Conservation (phyloP, 1,139 yeast genomes). For the Komagataea norvegica region DNA sequence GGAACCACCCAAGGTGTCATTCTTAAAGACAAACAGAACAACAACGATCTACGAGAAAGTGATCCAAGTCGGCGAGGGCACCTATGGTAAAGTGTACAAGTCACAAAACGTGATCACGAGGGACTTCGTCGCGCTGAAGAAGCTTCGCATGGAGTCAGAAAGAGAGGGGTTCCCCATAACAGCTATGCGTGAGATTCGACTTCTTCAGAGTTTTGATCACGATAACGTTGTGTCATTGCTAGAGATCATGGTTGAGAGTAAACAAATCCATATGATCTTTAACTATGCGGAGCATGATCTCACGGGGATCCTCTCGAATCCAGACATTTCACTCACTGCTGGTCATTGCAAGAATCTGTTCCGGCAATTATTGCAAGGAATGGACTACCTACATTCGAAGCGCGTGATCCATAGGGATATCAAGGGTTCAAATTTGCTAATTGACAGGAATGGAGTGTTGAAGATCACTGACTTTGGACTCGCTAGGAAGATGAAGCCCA, state of each 20-base stretch:
- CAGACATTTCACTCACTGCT: slow-evolving; percentile 55
- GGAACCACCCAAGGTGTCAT: slow-evolving; percentile 14
- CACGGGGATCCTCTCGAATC: slow-evolving; percentile 80
- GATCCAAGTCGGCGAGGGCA: slow-evolving; percentile 70
- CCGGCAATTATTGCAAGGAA: slow-evolving; percentile 72
- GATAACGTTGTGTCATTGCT: slow-evolving; percentile 71
- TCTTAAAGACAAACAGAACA: slow-evolving; percentile 20
- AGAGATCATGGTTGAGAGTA: slow-evolving; percentile 87
- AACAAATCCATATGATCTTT: slow-evolving; percentile 81
- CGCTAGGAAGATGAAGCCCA: slow-evolving; percentile 71
- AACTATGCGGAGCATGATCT: slow-evolving; percentile 93
- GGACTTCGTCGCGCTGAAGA: slow-evolving; percentile 76
- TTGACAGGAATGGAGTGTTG: slow-evolving; percentile 65
- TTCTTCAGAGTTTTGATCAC: slow-evolving; percentile 84
- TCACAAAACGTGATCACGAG: slow-evolving; percentile 67
- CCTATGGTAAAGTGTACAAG: slow-evolving; percentile 74
- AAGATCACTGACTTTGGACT: slow-evolving; percentile 94
- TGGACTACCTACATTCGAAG: slow-evolving; percentile 73
- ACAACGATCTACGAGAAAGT: slow-evolving; percentile 32
- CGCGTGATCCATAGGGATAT: slow-evolving; percentile 89
- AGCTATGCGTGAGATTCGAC: slow-evolving; percentile 84
- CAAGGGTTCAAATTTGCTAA: slow-evolving; percentile 85
- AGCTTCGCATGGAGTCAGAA: slow-evolving; percentile 78
- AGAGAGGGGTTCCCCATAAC: slow-evolving; percentile 96
- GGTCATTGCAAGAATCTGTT: slow-evolving; percentile 75